Percentiles rank a stretch among this genome's conserved stretches.
Conservation (phyloP, 2,329 filamentous ascomycete genomes). For the Colletotrichum chrysophilum region DNA sequence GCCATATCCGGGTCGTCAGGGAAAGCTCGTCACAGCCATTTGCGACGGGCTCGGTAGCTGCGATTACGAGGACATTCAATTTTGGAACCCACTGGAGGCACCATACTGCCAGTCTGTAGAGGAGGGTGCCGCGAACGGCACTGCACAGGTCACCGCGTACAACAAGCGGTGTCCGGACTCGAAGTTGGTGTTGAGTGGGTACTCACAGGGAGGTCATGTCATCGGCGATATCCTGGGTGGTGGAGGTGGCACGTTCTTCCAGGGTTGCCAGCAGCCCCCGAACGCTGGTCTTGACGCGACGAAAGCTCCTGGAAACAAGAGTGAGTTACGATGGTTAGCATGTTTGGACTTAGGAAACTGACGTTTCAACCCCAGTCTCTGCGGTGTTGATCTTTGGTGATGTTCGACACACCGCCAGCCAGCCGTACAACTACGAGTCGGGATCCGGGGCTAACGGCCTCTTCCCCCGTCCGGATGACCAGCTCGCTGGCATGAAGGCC, state of each 20-base stretch:
- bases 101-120: constrained; percentile 41
- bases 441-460: constrained; percentile 30
- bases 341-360: not conserved
- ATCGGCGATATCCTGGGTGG: constrained; percentile 40
- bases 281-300: constrained; percentile 30
- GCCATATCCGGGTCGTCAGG: constrained; percentile 34
- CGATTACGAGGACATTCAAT: constrained; percentile 37
- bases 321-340: constrained; percentile 28
- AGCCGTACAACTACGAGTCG: constrained; percentile 36
- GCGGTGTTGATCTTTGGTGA: constrained; percentile 40
- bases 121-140: constrained; percentile 38
- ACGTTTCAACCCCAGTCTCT: constrained; percentile 25
- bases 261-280: constrained; percentile 30
- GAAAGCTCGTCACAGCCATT: constrained; percentile 30
- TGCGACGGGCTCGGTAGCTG: constrained; percentile 30
- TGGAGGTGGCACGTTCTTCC: constrained; percentile 37
- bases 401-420: constrained; percentile 35
- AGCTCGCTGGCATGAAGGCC: constrained; percentile 31
- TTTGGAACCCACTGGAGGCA: constrained; percentile 30
- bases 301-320: constrained; percentile 34
- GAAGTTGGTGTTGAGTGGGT: constrained; percentile 46
- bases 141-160: constrained; percentile 43
- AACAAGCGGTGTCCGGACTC: constrained; percentile 42
- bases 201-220: constrained; percentile 45
- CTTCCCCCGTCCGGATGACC: constrained; percentile 33